Conservation (phyloP, 1,139 yeast species). For the Blastobotrys persicus region DNA sequence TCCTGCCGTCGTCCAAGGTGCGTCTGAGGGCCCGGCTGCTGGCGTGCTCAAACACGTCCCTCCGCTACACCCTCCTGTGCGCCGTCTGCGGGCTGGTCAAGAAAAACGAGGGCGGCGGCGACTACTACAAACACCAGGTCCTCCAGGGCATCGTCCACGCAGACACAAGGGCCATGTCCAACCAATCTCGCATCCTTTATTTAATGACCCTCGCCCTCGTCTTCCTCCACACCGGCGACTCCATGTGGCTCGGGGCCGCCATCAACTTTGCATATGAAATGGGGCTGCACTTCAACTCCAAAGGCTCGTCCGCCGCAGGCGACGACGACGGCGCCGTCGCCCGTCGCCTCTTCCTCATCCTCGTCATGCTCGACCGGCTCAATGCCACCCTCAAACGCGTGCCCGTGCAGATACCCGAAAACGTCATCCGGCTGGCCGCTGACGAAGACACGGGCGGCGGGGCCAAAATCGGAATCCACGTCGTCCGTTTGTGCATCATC, state of each 20-base stretch:
- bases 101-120: conserved; percentile 12
- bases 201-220: conserved; percentile 36
- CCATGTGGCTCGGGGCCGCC: conserved; percentile 41
- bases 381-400: conserved; percentile 27
- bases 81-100: conserved; percentile 27
- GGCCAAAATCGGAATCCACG: conserved; percentile 25
- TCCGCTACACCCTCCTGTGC: conserved; percentile 26
- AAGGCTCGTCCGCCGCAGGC: conserved; percentile 10
- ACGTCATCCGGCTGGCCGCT: conserved; percentile 20
- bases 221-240: conserved; percentile 38
- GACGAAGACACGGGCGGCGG: conserved; percentile 26
- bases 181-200: conserved; percentile 27
- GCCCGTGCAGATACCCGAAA: conserved; percentile 28
- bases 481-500: conserved; percentile 26
- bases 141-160: conserved; percentile 16
- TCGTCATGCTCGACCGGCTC: conserved; percentile 34
- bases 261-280: conserved; percentile 34
- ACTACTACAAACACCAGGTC: conserved; percentile 21
- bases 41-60: conserved; percentile 26
- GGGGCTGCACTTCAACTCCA: conserved; percentile 22
- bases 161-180: conserved; percentile 14
- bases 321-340: conserved; percentile 27
- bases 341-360: conserved; percentile 33
- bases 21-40: conserved; percentile 35
- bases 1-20: conserved; percentile 38